Conservation (phyloP, 768 basidiomycete genomes). For the Obba rivulosa region DNA sequence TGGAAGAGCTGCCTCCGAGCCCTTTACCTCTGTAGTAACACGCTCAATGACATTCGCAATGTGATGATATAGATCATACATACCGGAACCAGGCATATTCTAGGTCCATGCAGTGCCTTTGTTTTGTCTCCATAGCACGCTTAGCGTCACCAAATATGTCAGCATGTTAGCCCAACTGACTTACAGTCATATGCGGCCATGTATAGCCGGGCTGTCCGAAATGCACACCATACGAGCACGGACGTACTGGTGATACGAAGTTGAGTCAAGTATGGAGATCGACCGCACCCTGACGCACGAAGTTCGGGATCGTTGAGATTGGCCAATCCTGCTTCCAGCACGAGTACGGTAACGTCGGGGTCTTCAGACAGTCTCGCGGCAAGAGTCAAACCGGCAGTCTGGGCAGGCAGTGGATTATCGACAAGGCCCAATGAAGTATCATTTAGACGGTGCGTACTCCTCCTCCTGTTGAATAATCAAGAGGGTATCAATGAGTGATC, state of each 20-base stretch:
- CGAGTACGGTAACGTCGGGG: conserved; percentile 29
- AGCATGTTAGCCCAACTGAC: background rate
- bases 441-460: conserved; percentile 8
- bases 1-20: no score
- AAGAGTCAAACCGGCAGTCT: conserved; percentile 34
- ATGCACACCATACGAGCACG: conserved; percentile 10
- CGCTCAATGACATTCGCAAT: background rate
- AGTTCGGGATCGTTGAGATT: conserved; percentile 12
- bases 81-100: conserved; percentile 8
- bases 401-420: background rate
- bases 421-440: background rate
- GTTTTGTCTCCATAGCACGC: conserved; percentile 4
- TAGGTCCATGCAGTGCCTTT: conserved; percentile 6
- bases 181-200: conserved; percentile 17
- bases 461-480: conserved; percentile 8
- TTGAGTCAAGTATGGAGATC: background rate
- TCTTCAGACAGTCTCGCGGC: conserved; percentile 36
- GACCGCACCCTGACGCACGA: conserved; percentile 3
- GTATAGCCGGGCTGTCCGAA: conserved; percentile 14
- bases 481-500: background rate
- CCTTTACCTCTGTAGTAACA: background rate
- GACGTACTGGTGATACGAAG: conserved; percentile 9
- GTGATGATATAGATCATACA: background rate
- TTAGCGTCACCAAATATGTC: background rate
- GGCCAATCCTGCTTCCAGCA: conserved; percentile 28